These are phyloP conservation scores for Tuctoria greenei DNA, from an alignment of 176 grass and related monocot species.

Conservation along the genomic window DNA sequence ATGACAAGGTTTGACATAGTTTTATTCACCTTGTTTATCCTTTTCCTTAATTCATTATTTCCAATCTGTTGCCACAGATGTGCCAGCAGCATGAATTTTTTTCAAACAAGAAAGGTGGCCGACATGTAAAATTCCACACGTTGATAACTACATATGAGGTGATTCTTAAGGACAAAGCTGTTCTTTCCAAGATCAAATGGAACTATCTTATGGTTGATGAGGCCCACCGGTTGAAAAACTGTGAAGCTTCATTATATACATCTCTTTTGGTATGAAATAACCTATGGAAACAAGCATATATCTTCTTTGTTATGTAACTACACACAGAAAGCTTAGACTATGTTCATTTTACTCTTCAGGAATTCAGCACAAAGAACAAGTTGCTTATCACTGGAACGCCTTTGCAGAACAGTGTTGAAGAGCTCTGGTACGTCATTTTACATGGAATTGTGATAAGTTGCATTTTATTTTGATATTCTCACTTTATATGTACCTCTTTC, in stretches of 20 bases:
- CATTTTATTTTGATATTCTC: neutral
- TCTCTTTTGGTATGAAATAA: slow-evolving; percentile 71
- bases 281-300: slow-evolving; percentile 16
- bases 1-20: neutral
- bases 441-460: slow-evolving; percentile 7
- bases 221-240: slow-evolving; percentile 93
- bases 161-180: slow-evolving; percentile 96
- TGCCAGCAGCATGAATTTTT: slow-evolving; percentile 88
- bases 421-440: slow-evolving; percentile 71
- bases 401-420: slow-evolving; percentile 98
- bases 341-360: slow-evolving; percentile 40
- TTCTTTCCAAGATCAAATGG: slow-evolving; percentile 95
- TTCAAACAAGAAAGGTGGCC: slow-evolving; percentile 79
- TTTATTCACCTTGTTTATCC: slow-evolving; percentile 4
- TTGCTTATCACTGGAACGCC: slow-evolving; percentile 98
- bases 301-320: neutral
- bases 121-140: slow-evolving; percentile 79
- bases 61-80: slow-evolving; percentile 46
- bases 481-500: slow-evolving; percentile 5
- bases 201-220: slow-evolving; percentile 99
- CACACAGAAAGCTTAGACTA: slow-evolving; percentile 20
- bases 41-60: slow-evolving; percentile 4
- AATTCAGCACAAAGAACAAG: slow-evolving; percentile 99
- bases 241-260: slow-evolving; percentile 93
- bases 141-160: slow-evolving; percentile 98